Percentiles rank a stretch among this genome's conserved stretches.
Conservation (phyloP, 306 rosid genomes). For the Urtica urens region DNA sequence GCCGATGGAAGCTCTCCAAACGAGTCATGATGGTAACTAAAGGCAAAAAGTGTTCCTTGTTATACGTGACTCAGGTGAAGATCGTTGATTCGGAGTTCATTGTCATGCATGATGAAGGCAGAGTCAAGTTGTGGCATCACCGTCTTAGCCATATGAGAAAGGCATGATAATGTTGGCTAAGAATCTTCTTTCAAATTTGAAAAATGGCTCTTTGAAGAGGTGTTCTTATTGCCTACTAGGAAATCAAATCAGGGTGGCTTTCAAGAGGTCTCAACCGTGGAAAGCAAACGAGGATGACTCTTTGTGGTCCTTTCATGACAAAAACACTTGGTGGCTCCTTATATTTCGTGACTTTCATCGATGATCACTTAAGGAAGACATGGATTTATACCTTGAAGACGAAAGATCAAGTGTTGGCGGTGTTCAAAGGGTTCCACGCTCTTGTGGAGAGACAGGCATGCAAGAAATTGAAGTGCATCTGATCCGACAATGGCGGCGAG, state of each 20-base stretch:
- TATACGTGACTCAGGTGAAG: not conserved
- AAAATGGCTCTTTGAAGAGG: not conserved
- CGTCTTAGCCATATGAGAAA: slow-evolving; percentile 1
- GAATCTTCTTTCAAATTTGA: not conserved
- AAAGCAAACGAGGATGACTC: not conserved
- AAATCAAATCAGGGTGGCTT: not conserved
- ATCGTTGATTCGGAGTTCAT: not conserved
- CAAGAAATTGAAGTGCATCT: too few species aligned
- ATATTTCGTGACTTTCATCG: not conserved
- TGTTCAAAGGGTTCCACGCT: not conserved
- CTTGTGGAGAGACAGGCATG: not conserved
- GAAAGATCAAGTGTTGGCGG: too few species aligned
- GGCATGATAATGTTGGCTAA: not conserved
- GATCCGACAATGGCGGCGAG: not conserved
- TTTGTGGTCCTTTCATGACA: not conserved
- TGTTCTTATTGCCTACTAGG: not conserved
- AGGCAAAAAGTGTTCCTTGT: too few species aligned
- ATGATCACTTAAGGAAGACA: slow-evolving; percentile 7
- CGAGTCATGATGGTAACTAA: not conserved
- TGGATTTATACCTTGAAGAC: not conserved
- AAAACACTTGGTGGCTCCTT: not conserved
- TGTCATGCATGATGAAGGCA: not conserved
- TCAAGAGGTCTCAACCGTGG: too few species aligned
- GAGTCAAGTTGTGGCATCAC: not conserved
- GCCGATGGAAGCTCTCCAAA: slow-evolving; percentile 2